These are phyloP conservation scores for Lycium ferocissimum DNA, from an alignment of 257 asterid genomes.

Conservation along the genomic window DNA sequence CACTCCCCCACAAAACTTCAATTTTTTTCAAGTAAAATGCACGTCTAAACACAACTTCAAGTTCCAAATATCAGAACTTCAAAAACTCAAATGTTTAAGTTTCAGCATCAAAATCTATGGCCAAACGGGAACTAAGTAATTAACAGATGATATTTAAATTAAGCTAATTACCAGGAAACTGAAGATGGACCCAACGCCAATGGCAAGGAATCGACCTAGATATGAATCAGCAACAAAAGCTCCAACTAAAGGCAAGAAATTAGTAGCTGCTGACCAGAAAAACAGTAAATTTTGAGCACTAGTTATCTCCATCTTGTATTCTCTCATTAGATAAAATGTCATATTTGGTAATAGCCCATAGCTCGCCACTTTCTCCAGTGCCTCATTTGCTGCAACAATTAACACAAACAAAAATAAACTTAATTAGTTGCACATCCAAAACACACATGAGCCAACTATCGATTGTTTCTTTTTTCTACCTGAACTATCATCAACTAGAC, in stretches of 20 bases:
- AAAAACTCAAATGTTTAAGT: too few species aligned
- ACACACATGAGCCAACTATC: too few species aligned
- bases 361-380: conserved; percentile 67
- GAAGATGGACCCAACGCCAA: conserved; percentile 63
- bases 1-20: too few species aligned
- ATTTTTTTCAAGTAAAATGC: too few species aligned
- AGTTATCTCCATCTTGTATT: conserved; percentile 51
- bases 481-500: too few species aligned
- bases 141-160: neutral
- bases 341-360: conserved; percentile 67
- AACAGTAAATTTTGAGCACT: conserved; percentile 51
- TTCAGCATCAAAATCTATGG: too few species aligned
- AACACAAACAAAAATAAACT: neutral
- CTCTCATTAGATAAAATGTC: conserved; percentile 60
- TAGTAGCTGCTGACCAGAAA: conserved; percentile 68
- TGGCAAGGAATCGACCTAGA: conserved; percentile 68
- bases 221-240: conserved; percentile 79
- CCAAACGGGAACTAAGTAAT: too few species aligned
- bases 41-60: too few species aligned
- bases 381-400: conserved; percentile 59
- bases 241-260: conserved; percentile 67
- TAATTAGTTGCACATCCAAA: neutral
- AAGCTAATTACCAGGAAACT: conserved; percentile 56
- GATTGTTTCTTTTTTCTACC: too few species aligned
- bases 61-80: too few species aligned